Evolutionary conservation across 257 asterid species (phyloP).

Genomic region (Rauvolfia tetraphylla): DNA sequence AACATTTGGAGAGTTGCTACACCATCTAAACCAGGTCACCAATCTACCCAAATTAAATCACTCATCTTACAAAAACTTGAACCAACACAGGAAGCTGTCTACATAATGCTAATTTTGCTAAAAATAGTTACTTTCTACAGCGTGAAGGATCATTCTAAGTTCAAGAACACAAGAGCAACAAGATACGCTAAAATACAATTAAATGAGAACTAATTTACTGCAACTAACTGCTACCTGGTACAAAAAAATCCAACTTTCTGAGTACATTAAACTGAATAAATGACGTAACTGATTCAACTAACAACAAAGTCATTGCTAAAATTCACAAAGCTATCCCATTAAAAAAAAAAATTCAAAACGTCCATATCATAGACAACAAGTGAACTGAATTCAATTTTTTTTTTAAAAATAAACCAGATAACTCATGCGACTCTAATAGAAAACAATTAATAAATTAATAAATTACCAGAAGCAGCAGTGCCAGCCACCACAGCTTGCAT

Average conservation of each 20-base stretch:
- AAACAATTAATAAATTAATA: background rate
- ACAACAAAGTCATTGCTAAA: background rate
- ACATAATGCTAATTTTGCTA: background rate
- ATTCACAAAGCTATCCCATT: background rate
- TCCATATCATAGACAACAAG: background rate
- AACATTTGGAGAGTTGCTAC: background rate
- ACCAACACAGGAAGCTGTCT: background rate
- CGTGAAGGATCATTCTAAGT: too few species aligned
- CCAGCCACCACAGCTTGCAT: constrained; percentile 97
- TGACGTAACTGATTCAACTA: background rate
- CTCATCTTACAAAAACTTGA: background rate
- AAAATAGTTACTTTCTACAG: background rate
- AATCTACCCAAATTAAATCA: background rate
- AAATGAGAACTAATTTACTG: too few species aligned
- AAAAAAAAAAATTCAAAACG: background rate
- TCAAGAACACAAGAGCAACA: too few species aligned
- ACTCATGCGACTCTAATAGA: background rate
- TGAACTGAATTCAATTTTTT: background rate
- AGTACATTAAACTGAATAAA: background rate
- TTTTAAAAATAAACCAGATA: constrained; percentile 3
- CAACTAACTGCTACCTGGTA: background rate
- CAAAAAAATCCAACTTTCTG: background rate
- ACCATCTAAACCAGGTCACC: background rate
- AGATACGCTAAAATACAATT: too few species aligned
- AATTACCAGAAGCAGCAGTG: constrained; percentile 86